Base-by-base conservation (phyloP, 2,329 filamentous ascomycete species). In the Fusarium coicis region DNA sequence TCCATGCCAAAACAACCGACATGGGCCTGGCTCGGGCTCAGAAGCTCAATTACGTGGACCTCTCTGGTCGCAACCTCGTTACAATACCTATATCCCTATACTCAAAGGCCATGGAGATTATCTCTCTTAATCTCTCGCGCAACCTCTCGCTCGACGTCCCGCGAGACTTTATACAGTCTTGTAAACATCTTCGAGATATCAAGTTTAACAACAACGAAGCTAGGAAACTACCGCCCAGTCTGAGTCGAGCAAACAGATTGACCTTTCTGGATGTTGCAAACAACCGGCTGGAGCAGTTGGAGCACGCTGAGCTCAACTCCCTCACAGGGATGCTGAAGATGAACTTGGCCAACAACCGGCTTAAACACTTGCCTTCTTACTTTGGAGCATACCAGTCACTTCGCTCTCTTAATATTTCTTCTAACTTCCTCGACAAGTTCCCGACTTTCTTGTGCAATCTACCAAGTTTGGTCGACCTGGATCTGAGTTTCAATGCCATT, bases 401-500 rank as follows among this genome's bases (percentile, higher is more conserved):
- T 69, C 89, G 96, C 70, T 96, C 91, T 72, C 85, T 99, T 66
- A 98, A 97, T 78, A 87, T 99, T 54, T 97, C 96, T 2, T 99
- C 96, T 3, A 99, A 99, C 81, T 95, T 93, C 68, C 87, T 99
- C 61, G 92, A 92, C 63, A 89, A 89, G 44, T 97, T 99, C 72
- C 96, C 96, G 0, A 87, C 92, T 28, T 97, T 97, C 76, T 86
- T 99, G 28, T 96, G 94, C 81, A 88, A 94, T 30, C 85, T 99
- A 26, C 90, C 90, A 73, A 95, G 92, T 47, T 84, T 99, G 50
- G 93, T 97, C 18, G 96, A 99, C 79, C 89, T 99, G 44, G 96
- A 99, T 78, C 90, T 99, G 79, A 98, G 96, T 80, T 99, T 99
- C 88, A 99, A 99, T 80, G 90, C 92, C 44, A 97, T 99, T 70